phyloP scores from a whole-genome alignment of 371 early-diverging fungal species.

The Rhizopus stolonifer region DNA sequence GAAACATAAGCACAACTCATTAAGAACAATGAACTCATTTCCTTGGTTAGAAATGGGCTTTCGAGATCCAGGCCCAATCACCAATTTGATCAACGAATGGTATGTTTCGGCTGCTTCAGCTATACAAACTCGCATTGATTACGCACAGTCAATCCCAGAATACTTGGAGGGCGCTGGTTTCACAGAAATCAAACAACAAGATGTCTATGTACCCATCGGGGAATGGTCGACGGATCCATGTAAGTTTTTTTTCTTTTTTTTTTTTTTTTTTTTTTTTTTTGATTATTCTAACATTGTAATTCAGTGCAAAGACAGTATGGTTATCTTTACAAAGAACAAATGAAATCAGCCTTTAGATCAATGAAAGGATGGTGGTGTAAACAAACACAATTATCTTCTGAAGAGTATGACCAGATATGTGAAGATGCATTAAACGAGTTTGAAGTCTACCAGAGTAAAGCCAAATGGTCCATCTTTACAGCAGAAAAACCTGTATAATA shows the following conservation, averaged over 20 bases:
- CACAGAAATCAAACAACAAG: constrained; percentile 21
- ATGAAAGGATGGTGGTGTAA: constrained; percentile 49
- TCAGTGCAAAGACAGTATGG: constrained; percentile 42
- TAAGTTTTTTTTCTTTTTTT: constrained; percentile 10
- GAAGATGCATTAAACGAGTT: constrained; percentile 26
- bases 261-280: not conserved
- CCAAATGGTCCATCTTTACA: constrained; percentile 27
- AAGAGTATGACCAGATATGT: constrained; percentile 24
- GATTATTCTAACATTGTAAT: not conserved
- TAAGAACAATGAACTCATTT: not conserved
- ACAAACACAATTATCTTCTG: constrained; percentile 23
- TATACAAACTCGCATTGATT: constrained; percentile 18
- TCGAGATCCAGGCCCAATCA: constrained; percentile 35
- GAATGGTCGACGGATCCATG: constrained; percentile 47
- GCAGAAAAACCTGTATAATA: constrained; percentile 26
- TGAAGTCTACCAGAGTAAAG: constrained; percentile 18
- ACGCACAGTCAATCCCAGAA: not conserved
- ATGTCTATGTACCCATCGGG: constrained; percentile 43
- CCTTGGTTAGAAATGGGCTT: constrained; percentile 28
- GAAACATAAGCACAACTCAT: not conserved
- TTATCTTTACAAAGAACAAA: constrained; percentile 45
- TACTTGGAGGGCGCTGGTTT: constrained; percentile 33
- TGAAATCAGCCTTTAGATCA: constrained; percentile 38
- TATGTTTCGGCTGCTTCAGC: constrained; percentile 25
- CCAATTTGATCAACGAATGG: constrained; percentile 41